These are phyloP conservation scores for Triticum urartu DNA, from an alignment of 176 grass and related monocot species.

Conservation along the genomic window DNA sequence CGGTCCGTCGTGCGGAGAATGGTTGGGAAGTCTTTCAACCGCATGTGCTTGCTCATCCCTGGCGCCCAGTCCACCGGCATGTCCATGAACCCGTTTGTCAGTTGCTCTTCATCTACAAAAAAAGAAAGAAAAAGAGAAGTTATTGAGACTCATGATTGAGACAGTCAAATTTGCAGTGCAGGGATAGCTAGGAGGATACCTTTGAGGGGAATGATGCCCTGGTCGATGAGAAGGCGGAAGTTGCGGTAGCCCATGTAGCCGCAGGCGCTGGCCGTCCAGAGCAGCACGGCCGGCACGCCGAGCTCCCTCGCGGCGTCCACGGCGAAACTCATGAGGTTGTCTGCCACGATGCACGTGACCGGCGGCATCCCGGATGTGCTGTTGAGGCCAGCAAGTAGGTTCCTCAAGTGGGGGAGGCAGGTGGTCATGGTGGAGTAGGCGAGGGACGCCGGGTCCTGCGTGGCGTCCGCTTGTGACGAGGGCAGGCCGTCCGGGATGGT, in stretches of 20 bases:
- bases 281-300: constrained; percentile 34
- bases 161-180: no score
- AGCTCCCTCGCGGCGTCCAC: constrained; percentile 29
- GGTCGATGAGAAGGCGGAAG: constrained; percentile 25
- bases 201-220: constrained; percentile 38
- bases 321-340: constrained; percentile 30
- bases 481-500: constrained; percentile 50
- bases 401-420: constrained; percentile 28
- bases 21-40: constrained; percentile 30
- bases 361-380: background rate
- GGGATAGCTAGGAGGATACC: background rate
- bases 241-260: constrained; percentile 53
- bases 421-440: constrained; percentile 30
- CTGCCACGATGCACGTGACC: constrained; percentile 32
- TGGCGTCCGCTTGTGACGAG: constrained; percentile 6
- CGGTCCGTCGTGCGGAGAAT: constrained; percentile 16
- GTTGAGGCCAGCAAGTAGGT: constrained; percentile 12
- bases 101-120: constrained; percentile 20
- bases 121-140: no score
- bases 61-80: constrained; percentile 3
- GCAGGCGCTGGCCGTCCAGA: constrained; percentile 44
- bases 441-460: constrained; percentile 32
- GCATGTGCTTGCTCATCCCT: constrained; percentile 38
- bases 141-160: no score
- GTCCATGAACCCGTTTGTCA: constrained; percentile 35